phyloP scores from a whole-genome alignment of 306 rosid species.

The Fragaria iinumae region DNA sequence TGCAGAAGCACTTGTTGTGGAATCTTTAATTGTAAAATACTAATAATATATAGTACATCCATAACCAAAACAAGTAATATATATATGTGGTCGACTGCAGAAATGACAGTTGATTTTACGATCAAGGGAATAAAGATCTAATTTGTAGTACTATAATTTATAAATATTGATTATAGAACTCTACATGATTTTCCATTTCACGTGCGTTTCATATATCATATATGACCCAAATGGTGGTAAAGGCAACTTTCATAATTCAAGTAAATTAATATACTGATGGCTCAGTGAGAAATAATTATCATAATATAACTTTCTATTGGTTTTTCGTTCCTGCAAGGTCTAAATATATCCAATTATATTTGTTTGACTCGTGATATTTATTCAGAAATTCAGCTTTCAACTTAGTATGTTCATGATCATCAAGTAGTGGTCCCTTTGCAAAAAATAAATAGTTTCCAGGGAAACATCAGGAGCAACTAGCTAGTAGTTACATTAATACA shows the following conservation, averaged over 20 bases:
- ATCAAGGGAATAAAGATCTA: slow-evolving; percentile 17
- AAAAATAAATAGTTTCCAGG: not conserved
- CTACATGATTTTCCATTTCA: slow-evolving; percentile 28
- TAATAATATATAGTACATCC: not conserved
- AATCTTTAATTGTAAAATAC: slow-evolving; percentile 22
- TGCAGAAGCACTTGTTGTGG: slow-evolving; percentile 26
- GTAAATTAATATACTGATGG: not conserved
- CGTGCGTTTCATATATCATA: slow-evolving; percentile 23
- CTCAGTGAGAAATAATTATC: not conserved
- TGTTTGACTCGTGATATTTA: not conserved
- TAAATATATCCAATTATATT: not conserved
- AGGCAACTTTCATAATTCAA: not conserved
- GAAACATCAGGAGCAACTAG: not conserved
- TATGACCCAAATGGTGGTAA: slow-evolving; percentile 24
- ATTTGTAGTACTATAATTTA: slow-evolving; percentile 5
- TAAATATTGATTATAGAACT: not conserved
- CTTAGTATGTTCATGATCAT: not conserved
- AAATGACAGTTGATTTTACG: slow-evolving; percentile 17
- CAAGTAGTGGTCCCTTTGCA: not conserved
- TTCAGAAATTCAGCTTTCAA: not conserved
- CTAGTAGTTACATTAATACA: not conserved
- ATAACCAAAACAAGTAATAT: slow-evolving; percentile 13
- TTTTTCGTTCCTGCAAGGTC: not conserved
- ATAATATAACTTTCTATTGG: not conserved
- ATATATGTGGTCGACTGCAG: slow-evolving; percentile 8